phyloP scores from a whole-genome alignment of 106 monocot genomes.

The Dendrobium officinale region DNA sequence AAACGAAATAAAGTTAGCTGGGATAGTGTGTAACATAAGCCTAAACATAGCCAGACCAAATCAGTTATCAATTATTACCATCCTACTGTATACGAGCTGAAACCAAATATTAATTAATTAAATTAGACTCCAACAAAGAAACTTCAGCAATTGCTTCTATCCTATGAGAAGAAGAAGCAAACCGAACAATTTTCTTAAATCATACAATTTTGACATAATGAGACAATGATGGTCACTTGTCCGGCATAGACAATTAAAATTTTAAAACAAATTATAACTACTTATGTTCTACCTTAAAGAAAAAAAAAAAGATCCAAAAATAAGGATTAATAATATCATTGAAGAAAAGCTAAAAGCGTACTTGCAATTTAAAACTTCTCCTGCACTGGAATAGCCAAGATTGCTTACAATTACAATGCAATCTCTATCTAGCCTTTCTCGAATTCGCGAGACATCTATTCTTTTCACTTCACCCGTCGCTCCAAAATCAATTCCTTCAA shows the following conservation, averaged over 20 bases:
- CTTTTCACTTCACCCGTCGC: constrained; percentile 92
- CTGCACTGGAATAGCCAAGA: constrained; percentile 84
- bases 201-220: neutral
- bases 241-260: neutral
- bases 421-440: constrained; percentile 68
- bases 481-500: constrained; percentile 88
- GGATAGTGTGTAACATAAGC: neutral
- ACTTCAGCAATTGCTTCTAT: neutral
- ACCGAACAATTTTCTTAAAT: neutral
- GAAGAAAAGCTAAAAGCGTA: constrained; percentile 31
- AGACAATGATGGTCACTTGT: neutral
- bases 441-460: constrained; percentile 71
- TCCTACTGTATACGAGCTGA: neutral
- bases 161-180: neutral
- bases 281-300: neutral
- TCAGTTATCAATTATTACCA: neutral
- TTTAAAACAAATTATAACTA: neutral
- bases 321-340: neutral
- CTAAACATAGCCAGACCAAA: neutral
- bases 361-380: constrained; percentile 96
- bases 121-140: neutral
- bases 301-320: neutral
- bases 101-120: neutral
- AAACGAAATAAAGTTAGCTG: neutral
- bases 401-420: constrained; percentile 88